Conservation (phyloP, 352 stramenopile species). For the Globisporangium mamillatum region DNA sequence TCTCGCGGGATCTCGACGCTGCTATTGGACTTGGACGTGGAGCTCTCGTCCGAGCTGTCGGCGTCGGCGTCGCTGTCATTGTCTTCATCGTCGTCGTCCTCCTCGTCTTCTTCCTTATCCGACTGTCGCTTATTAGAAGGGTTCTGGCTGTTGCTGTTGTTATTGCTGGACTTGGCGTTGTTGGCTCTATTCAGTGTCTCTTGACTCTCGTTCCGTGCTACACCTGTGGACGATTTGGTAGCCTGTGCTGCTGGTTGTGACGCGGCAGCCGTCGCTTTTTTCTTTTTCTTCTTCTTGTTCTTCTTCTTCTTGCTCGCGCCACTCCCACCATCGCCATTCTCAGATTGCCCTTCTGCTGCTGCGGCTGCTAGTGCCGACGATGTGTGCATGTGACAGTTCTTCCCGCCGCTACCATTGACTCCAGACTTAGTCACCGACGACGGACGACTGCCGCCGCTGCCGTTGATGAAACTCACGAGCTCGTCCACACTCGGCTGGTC, state of each 20-base stretch:
- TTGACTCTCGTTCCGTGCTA: neutral
- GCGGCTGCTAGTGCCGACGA: constrained; percentile 12
- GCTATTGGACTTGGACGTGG: constrained; percentile 1
- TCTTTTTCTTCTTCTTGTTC: constrained; percentile 71
- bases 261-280: constrained; percentile 31
- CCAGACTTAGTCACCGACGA: constrained; percentile 8
- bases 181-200: constrained; percentile 11
- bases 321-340: neutral
- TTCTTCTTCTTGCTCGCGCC: constrained; percentile 53
- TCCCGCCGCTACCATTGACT: neutral
- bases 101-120: constrained; percentile 23
- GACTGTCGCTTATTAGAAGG: neutral
- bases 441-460: constrained; percentile 31
- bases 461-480: constrained; percentile 81
- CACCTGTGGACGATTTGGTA: neutral
- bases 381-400: constrained; percentile 15
- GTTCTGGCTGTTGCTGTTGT: neutral
- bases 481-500: constrained; percentile 82
- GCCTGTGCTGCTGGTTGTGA: neutral
- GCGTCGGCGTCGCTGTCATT: constrained; percentile 12
- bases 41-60: constrained; percentile 10
- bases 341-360: constrained; percentile 19
- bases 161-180: neutral
- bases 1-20: constrained; percentile 22
- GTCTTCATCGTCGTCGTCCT: constrained; percentile 18